Evolutionary conservation across 129 eudicot genomes (phyloP).

Genomic region (Lactuca sativa): DNA sequence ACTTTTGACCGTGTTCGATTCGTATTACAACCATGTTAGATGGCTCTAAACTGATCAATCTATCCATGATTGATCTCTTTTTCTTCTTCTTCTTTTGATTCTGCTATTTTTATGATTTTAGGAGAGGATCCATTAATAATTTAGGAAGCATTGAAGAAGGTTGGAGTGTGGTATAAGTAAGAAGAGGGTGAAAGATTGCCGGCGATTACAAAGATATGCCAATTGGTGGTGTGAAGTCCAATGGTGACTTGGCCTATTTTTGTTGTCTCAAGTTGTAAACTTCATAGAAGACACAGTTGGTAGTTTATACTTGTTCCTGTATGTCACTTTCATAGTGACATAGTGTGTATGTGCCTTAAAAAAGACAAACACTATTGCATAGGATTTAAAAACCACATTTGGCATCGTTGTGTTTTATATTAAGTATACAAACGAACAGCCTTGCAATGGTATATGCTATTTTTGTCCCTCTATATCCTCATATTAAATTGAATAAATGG

Average conservation of each 20-base stretch:
- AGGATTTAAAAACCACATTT: conserved; percentile 36
- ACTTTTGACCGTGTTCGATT: conserved; percentile 61
- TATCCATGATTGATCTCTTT: conserved; percentile 44
- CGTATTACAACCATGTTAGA: conserved; percentile 61
- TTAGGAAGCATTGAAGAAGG: conserved; percentile 19
- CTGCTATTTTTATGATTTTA: neutral
- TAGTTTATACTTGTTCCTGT: conserved; percentile 31
- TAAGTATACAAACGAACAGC: neutral
- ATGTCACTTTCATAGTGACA: conserved; percentile 30
- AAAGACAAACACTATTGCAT: conserved; percentile 24
- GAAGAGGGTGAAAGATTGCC: conserved; percentile 18
- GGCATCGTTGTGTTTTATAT: conserved; percentile 30
- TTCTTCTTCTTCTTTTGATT: neutral
- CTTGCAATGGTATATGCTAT: conserved; percentile 23
- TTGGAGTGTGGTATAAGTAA: conserved; percentile 22
- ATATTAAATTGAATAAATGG: neutral
- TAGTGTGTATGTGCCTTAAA: conserved; percentile 25
- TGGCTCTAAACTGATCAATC: conserved; percentile 77
- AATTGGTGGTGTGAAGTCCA: conserved; percentile 37
- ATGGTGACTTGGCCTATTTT: conserved; percentile 28
- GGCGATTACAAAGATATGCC: conserved; percentile 44
- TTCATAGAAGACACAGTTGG: conserved; percentile 28
- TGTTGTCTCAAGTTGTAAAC: conserved; percentile 21
- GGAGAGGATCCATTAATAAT: conserved; percentile 11
- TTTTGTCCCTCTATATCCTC: conserved; percentile 7